These are phyloP conservation scores for Aspergillus asperescens DNA, from an alignment of 495 filamentous ascomycete genomes.

Conservation along the genomic window DNA sequence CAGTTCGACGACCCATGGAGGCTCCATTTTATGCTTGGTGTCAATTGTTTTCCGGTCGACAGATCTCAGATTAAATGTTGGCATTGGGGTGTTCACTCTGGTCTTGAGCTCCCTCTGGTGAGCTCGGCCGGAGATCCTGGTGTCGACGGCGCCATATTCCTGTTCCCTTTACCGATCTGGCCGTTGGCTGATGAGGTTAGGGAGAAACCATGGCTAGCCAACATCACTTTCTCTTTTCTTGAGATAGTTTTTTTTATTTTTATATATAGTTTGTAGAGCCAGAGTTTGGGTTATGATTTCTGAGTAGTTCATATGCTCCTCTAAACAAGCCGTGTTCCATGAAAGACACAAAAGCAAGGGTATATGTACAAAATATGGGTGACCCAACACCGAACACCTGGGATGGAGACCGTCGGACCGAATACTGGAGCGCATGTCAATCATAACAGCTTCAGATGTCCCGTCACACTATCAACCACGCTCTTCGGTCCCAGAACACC, in stretches of 20 bases:
- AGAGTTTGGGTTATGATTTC: background rate
- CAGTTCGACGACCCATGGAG: conserved; percentile 85
- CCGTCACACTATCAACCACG: conserved; percentile 80
- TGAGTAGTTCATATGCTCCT: background rate
- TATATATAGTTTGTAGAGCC: background rate
- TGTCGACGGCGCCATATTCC: conserved; percentile 80
- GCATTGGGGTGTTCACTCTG: conserved; percentile 32
- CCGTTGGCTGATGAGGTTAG: conserved; percentile 77
- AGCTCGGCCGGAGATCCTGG: conserved; percentile 59
- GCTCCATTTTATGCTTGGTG: conserved; percentile 63
- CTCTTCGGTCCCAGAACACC: conserved; percentile 87
- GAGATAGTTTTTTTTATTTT: background rate
- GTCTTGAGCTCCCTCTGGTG: conserved; percentile 69
- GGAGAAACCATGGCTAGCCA: conserved; percentile 77
- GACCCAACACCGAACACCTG: conserved; percentile 4
- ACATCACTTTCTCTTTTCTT: conserved; percentile 56
- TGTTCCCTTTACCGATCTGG: conserved; percentile 68
- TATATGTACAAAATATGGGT: background rate
- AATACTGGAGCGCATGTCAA: background rate
- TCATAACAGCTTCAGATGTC: conserved; percentile 79
- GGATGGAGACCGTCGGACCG: background rate
- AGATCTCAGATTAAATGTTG: conserved; percentile 73
- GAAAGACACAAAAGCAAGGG: background rate
- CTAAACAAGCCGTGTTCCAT: background rate
- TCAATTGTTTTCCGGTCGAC: conserved; percentile 74